A percentile compares a stretch with the other conserved stretches of the same genome.
Conservation (phyloP, 225 moss, liverwort and hornwort genomes). For the Climacium dendroides region DNA sequence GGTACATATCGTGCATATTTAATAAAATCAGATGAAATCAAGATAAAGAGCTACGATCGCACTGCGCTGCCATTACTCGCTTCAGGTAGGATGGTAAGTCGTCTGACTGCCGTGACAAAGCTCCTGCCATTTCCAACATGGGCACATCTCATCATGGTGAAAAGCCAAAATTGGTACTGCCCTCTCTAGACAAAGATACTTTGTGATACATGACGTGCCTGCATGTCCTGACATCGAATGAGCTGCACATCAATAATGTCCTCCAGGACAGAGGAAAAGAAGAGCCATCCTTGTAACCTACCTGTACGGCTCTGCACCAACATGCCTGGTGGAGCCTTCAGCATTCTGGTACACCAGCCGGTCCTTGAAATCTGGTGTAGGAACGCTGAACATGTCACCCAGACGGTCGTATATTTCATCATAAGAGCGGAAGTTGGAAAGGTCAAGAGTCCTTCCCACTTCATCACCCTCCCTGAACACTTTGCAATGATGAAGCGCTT, state of each 20-base stretch:
- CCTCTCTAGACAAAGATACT: neutral
- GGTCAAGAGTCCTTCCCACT: slow-evolving; percentile 86
- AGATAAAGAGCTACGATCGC: slow-evolving; percentile 48
- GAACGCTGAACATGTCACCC: slow-evolving; percentile 80
- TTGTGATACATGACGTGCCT: neutral
- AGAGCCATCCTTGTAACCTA: neutral
- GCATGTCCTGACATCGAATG: neutral
- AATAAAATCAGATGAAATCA: neutral
- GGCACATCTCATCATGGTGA: neutral
- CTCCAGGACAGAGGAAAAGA: neutral
- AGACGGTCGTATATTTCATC: slow-evolving; percentile 76
- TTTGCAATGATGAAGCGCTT: slow-evolving; percentile 77
- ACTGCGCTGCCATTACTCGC: slow-evolving; percentile 37
- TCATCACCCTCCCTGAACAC: slow-evolving; percentile 90
- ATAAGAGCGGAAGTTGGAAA: slow-evolving; percentile 61
- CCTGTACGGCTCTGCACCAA: slow-evolving; percentile 92
- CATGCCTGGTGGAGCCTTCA: slow-evolving; percentile 41
- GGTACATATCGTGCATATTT: slow-evolving; percentile 14
- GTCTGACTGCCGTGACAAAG: slow-evolving; percentile 71
- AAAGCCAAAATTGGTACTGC: neutral
- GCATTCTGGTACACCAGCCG: slow-evolving; percentile 69
- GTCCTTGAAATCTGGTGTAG: slow-evolving; percentile 44
- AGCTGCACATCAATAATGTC: neutral
- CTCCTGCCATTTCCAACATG: slow-evolving; percentile 41
- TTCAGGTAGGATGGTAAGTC: slow-evolving; percentile 66